Conservation (phyloP, 2,329 filamentous ascomycete genomes). For the Aureobasidium melanogenum region DNA sequence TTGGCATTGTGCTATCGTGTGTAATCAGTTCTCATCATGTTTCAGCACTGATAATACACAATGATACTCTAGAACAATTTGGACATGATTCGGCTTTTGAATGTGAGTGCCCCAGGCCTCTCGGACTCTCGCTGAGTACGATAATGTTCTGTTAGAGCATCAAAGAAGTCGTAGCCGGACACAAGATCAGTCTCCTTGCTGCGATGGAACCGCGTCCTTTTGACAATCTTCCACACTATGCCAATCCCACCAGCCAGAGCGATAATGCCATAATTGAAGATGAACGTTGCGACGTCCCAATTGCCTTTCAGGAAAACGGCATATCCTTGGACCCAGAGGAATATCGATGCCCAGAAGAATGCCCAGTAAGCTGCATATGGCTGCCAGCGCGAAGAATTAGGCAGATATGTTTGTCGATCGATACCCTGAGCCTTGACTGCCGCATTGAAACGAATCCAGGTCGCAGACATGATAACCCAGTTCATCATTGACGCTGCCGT, state of each 20-base stretch:
- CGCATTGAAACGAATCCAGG: conserved; percentile 46
- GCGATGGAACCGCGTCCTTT: conserved; percentile 48
- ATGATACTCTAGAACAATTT: neutral
- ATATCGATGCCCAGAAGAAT: neutral
- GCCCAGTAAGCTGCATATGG: conserved; percentile 31
- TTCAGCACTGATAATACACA: too few species aligned
- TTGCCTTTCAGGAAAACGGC: conserved; percentile 33
- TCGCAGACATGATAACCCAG: conserved; percentile 49
- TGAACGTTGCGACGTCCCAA: conserved; percentile 36
- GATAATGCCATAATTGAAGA: conserved; percentile 42
- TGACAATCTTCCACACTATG: conserved; percentile 52
- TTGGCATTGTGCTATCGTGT: too few species aligned
- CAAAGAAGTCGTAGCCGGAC: neutral
- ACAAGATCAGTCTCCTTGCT: conserved; percentile 48
- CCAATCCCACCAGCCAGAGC: neutral
- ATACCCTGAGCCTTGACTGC: conserved; percentile 40
- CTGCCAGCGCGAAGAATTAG: neutral
- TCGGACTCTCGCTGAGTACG: neutral
- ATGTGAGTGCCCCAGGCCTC: neutral
- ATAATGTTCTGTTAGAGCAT: neutral
- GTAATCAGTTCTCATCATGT: too few species aligned
- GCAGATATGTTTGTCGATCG: conserved; percentile 35
- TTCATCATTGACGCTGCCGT: conserved; percentile 52
- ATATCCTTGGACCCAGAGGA: conserved; percentile 47
- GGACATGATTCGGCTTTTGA: neutral